phyloP scores from a whole-genome alignment of 306 rosid genomes.

The Pterocarpus santalinus region DNA sequence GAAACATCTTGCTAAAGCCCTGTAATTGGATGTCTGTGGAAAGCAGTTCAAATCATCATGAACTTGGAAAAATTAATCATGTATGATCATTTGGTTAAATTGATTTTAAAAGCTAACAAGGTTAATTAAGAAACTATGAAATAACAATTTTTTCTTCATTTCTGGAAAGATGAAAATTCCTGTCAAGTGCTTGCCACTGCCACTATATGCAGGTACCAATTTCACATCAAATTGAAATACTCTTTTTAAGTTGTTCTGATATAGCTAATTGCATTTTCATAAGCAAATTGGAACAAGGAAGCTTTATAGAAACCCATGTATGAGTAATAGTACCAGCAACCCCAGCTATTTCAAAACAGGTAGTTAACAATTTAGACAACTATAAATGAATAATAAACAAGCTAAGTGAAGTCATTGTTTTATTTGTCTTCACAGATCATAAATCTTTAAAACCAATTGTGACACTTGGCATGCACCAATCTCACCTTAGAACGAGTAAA shows the following conservation, averaged over 20 bases:
- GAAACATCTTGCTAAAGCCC: constrained; percentile 83
- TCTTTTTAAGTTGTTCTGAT: constrained; percentile 1
- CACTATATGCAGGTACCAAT: constrained; percentile 19
- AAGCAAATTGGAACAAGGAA: constrained; percentile 5
- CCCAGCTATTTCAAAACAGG: neutral
- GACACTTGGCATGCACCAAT: constrained; percentile 37
- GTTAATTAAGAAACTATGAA: constrained; percentile 25
- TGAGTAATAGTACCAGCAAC: neutral
- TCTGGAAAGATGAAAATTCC: constrained; percentile 28
- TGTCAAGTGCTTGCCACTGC: constrained; percentile 5
- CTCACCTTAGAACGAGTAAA: constrained; percentile 87
- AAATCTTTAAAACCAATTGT: constrained; percentile 39
- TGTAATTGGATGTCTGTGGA: constrained; percentile 77
- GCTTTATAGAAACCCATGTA: constrained; percentile 23
- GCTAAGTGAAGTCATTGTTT: neutral
- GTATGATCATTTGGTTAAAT: neutral
- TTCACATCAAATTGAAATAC: constrained; percentile 21
- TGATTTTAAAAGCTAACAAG: constrained; percentile 29
- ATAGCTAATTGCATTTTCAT: constrained; percentile 27
- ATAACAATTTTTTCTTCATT: constrained; percentile 26
- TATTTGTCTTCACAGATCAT: constrained; percentile 3
- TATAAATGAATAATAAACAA: constrained; percentile 3
- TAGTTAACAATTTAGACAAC: constrained; percentile 17
- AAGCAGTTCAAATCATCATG: constrained; percentile 47
- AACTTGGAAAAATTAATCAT: constrained; percentile 23